Evolutionary conservation across 192 early-diverging fungal genomes (phyloP).

Genomic region (Coemansia sp.): DNA sequence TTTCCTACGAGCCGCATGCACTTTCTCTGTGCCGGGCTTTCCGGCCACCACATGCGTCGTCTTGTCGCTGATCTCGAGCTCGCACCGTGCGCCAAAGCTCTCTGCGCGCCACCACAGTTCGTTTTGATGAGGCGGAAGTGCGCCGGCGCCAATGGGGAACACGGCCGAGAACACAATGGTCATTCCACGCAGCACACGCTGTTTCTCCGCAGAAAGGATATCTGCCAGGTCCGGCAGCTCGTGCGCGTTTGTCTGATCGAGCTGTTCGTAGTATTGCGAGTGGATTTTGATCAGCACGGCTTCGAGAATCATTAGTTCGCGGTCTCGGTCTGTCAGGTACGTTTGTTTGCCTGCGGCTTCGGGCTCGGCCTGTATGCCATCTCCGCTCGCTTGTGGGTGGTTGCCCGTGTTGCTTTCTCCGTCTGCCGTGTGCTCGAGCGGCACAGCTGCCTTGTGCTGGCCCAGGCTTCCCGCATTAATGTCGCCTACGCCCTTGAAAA

Average conservation of each 20-base stretch:
- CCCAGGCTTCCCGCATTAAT: constrained; percentile 71
- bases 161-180: constrained; percentile 79
- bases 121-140: constrained; percentile 59
- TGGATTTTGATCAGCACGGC: constrained; percentile 69
- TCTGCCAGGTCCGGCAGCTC: constrained; percentile 38
- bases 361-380: constrained; percentile 22
- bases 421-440: constrained; percentile 4
- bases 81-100: constrained; percentile 82
- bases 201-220: constrained; percentile 65
- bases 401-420: constrained; percentile 7
- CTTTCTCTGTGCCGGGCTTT: constrained; percentile 77
- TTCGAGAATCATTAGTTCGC: constrained; percentile 58
- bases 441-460: constrained; percentile 7
- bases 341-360: constrained; percentile 8
- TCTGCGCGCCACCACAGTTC: constrained; percentile 81
- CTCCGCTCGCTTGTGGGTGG: constrained; percentile 23
- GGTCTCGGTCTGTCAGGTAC: constrained; percentile 57
- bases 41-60: constrained; percentile 90
- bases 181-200: constrained; percentile 63
- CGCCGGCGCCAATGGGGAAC: constrained; percentile 63
- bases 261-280: constrained; percentile 62
- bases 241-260: constrained; percentile 19
- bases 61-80: constrained; percentile 55
- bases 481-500: constrained; percentile 93
- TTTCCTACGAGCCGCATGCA: constrained; percentile 60